These are phyloP conservation scores for Moesziomyces antarcticus DNA, from an alignment of 1,284 basidiomycete genomes.

Conservation along the genomic window DNA sequence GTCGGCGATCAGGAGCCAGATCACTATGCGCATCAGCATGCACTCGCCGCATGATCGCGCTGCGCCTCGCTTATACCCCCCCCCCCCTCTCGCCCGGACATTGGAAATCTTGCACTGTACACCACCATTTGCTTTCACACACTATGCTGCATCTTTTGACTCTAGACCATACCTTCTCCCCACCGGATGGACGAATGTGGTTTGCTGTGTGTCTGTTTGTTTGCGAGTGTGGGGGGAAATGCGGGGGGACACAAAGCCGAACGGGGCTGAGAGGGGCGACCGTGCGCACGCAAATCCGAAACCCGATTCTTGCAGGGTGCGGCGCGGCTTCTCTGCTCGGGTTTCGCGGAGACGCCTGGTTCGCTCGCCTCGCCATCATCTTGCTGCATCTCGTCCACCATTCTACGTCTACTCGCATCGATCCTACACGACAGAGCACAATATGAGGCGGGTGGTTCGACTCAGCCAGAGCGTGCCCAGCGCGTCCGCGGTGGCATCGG, in stretches of 20 bases:
- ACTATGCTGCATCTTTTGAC: too few relatives aligned
- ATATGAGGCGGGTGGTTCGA: conserved; percentile 11
- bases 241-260: conserved; percentile 8
- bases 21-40: conserved; percentile 11
- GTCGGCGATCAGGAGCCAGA: conserved; percentile 32
- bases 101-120: background rate
- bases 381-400: background rate
- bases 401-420: background rate
- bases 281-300: conserved; percentile 23
- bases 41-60: conserved; percentile 19
- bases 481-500: too few relatives aligned
- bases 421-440: background rate
- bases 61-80: background rate
- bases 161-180: too few relatives aligned
- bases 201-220: too few relatives aligned
- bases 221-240: too few relatives aligned
- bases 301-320: conserved; percentile 5
- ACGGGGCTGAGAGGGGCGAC: background rate
- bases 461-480: background rate
- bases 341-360: conserved; percentile 11
- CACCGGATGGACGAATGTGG: too few relatives aligned
- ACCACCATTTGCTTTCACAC: background rate
- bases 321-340: background rate
- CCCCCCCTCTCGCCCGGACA: too few relatives aligned
- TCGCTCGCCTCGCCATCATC: background rate